Conservation (phyloP, 179 eudicot genomes). For the Spinacia oleracea region DNA sequence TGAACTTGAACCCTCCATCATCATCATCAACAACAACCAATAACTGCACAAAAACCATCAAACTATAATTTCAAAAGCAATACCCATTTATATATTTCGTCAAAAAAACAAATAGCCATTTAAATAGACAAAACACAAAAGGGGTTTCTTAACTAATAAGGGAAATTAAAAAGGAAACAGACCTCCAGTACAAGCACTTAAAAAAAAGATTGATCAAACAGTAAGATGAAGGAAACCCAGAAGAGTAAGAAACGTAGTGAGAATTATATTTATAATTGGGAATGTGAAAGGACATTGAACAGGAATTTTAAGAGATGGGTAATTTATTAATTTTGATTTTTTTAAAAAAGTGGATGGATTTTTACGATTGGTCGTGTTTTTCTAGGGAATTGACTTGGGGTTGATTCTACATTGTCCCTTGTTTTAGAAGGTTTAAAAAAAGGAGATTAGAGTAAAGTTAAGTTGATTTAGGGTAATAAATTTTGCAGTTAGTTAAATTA, state of each 20-base stretch:
- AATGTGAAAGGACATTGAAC: background rate
- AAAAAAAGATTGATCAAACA: background rate
- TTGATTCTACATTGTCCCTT: conserved; percentile 1
- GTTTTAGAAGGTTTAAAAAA: background rate
- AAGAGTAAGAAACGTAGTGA: conserved; percentile 16
- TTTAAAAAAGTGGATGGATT: background rate
- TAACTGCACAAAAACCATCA: conserved; percentile 25
- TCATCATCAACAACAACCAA: background rate
- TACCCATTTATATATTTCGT: background rate
- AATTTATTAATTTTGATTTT: background rate
- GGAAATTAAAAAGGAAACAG: background rate
- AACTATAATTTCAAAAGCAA: background rate
- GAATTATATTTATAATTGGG: background rate
- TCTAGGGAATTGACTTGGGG: conserved; percentile 9
- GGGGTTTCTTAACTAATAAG: conserved; percentile 9
- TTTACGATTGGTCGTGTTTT: background rate
- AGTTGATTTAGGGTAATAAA: too few relatives aligned
- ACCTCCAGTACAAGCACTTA: conserved; percentile 21
- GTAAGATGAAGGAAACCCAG: conserved; percentile 22
- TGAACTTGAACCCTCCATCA: conserved; percentile 10
- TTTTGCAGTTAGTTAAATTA: too few relatives aligned
- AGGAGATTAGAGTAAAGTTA: too few relatives aligned
- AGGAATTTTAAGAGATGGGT: background rate
- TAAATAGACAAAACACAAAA: background rate
- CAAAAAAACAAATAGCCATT: background rate